Base-by-base conservation (phyloP, 2,329 filamentous ascomycete genomes). In the Pseudopyricularia javanii region DNA sequence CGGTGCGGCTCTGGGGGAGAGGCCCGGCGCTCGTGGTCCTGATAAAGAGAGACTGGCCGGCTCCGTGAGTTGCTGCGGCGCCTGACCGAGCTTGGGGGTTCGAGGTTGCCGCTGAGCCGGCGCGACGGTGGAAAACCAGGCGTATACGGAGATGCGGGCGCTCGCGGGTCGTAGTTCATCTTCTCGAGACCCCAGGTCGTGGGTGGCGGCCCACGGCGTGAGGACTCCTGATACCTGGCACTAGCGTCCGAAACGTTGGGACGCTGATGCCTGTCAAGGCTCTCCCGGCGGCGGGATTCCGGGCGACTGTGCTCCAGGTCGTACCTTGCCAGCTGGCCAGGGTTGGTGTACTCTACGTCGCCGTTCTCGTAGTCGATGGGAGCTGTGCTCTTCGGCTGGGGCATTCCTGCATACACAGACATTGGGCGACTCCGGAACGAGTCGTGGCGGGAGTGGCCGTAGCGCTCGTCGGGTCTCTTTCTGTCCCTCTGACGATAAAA, bases 121-220 rank as follows among this genome's bases (percentile, higher is more conserved):
- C 69, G 63, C 17, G 60, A 68, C 60, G 3, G 66, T 62, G 4
- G 71, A 67, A n/a, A 65, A 71, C 26, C 67, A 60, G 7, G 74
- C 24, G 30, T 52, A 70, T 0, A 72, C 70, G 14, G 75, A 15
- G 76, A 70, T 61, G 74, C 68, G 50, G 74, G 72, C 45, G 68
- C 64, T 0, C 67, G 66, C 28, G 72, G 63, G 24, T 78, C 75
- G 56, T 79, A 79, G 58, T 78, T 78, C 57, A 87, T 78, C 66
- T 80, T 86, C 59, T 88, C 85, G 57, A 89, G 80, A 0, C 83
- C 85, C 59, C 84, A 74, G 3, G 81, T 86, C 5, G 82, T 79
- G 4, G 83, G 83, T 9, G 86, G 86, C 2, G 85, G 85, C 0
- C 76, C 74, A 32, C 75, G 34, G 12, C 50, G 34, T 15, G 66